Evolutionary conservation across 2,329 filamentous ascomycete species (phyloP).

Genomic region (Calycina herbarum): DNA sequence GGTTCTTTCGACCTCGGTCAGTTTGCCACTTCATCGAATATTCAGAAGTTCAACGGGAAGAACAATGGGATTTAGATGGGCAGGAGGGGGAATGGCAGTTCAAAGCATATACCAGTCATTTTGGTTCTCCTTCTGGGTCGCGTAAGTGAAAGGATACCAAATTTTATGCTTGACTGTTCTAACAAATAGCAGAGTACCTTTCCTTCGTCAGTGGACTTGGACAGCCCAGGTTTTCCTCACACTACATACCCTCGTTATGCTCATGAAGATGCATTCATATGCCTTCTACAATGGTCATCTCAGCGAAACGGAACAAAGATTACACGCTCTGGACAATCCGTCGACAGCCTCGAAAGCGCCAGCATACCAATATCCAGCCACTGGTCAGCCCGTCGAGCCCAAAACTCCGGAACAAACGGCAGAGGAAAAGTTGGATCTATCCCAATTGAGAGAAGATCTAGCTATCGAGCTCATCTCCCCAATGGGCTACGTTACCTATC

Average conservation of each 20-base stretch:
- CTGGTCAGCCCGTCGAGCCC: conserved; percentile 27
- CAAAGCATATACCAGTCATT: conserved; percentile 78
- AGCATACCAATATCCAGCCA: conserved; percentile 71
- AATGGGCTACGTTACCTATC: conserved; percentile 86
- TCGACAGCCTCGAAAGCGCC: conserved; percentile 67
- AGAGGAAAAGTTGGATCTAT: conserved; percentile 52
- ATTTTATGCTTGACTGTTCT: conserved; percentile 19
- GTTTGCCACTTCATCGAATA: conserved; percentile 70
- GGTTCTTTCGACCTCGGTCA: conserved; percentile 72
- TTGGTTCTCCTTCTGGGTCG: conserved; percentile 84
- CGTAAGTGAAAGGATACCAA: conserved; percentile 42
- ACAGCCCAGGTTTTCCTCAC: conserved; percentile 95
- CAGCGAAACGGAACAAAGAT: conserved; percentile 78
- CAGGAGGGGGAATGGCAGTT: conserved; percentile 71
- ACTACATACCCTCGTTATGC: conserved; percentile 82
- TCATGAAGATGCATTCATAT: conserved; percentile 99
- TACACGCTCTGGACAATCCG: conserved; percentile 77
- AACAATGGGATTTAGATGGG: conserved; percentile 66
- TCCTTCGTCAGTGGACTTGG: conserved; percentile 89
- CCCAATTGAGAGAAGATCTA: conserved; percentile 77
- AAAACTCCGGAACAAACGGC: conserved; percentile 34
- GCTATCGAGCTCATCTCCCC: conserved; percentile 90
- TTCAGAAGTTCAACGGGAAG: conserved; percentile 56
- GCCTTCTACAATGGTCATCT: conserved; percentile 98
- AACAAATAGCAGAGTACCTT: conserved; percentile 62